Evolutionary conservation across 2,329 filamentous ascomycete species (phyloP).

Genomic region (Coniochaeta sp.): DNA sequence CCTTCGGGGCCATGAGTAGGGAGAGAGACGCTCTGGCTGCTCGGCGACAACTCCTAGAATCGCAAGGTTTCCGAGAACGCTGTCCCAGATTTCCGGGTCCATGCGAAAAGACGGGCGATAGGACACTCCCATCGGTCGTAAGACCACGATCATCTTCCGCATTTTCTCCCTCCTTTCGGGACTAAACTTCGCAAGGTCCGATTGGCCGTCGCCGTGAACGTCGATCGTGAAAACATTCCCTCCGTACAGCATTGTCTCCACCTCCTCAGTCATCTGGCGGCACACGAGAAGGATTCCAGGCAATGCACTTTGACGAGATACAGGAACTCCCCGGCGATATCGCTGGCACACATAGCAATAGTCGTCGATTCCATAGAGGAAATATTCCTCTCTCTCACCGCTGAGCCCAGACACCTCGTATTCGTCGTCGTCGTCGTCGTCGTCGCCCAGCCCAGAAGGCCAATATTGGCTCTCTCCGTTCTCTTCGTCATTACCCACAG

Average conservation of each 20-base stretch:
- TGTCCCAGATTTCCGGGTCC: neutral
- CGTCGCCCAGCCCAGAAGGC: too few species aligned
- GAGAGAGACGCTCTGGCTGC: neutral
- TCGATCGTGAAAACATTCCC: neutral
- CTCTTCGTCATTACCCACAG: too few species aligned
- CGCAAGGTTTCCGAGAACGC: neutral
- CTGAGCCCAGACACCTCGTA: too few species aligned
- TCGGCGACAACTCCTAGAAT: neutral
- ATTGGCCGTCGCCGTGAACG: neutral
- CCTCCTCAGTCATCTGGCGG: neutral
- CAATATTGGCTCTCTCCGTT: too few species aligned
- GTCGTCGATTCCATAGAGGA: too few species aligned
- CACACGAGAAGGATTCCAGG: neutral
- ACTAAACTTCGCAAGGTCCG: neutral
- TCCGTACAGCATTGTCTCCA: neutral
- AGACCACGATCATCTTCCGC: neutral
- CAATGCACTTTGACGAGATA: neutral
- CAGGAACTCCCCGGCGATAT: neutral
- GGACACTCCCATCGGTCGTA: conserved; percentile 1
- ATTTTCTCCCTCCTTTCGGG: neutral
- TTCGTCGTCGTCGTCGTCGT: too few species aligned
- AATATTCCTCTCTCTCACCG: too few species aligned
- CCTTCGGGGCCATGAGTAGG: neutral
- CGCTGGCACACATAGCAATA: too few species aligned
- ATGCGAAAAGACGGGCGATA: neutral